phyloP scores from a whole-genome alignment of 2,329 filamentous ascomycete species.

The Paecilomyces formosus region DNA sequence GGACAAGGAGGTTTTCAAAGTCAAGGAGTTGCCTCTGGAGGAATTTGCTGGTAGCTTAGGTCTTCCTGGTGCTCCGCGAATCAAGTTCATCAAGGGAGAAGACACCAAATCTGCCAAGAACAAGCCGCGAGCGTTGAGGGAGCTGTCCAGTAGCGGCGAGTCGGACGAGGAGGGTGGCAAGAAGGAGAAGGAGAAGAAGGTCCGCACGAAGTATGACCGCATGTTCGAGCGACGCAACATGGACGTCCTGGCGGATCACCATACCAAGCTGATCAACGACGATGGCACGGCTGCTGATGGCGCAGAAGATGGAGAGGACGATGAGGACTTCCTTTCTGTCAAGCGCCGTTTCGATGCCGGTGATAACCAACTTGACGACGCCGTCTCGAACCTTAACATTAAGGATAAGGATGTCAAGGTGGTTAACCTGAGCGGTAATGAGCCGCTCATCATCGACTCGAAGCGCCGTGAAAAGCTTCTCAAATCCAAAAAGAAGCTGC shows the following conservation, averaged over 20 bases:
- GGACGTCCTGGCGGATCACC: constrained; percentile 89
- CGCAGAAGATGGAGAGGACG: constrained; percentile 52
- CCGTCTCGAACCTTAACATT: constrained; percentile 23
- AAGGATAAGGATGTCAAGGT: constrained; percentile 34
- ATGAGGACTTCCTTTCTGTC: constrained; percentile 77
- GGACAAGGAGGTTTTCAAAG: constrained; percentile 84
- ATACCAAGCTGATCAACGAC: constrained; percentile 71
- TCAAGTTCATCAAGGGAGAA: constrained; percentile 87
- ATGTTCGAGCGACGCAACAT: constrained; percentile 98
- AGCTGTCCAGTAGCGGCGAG: constrained; percentile 53
- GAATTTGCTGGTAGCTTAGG: constrained; percentile 79
- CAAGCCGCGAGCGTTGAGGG: constrained; percentile 59
- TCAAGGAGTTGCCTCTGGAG: constrained; percentile 76
- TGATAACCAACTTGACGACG: constrained; percentile 45
- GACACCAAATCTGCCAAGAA: constrained; percentile 85
- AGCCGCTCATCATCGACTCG: constrained; percentile 78
- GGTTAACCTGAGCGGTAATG: constrained; percentile 51
- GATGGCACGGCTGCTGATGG: constrained; percentile 41
- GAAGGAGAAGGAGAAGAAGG: constrained; percentile 58
- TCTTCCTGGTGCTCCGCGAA: constrained; percentile 81
- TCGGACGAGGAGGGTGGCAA: constrained; percentile 41
- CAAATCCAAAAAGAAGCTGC: constrained; percentile 86
- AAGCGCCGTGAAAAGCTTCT: constrained; percentile 95
- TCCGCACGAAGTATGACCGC: constrained; percentile 90
- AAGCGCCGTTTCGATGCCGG: constrained; percentile 77